Evolutionary conservation across 306 rosid species (phyloP), one percentile per base, ranked within the genome.

Genomic region (Glycine latifolia): DNA sequence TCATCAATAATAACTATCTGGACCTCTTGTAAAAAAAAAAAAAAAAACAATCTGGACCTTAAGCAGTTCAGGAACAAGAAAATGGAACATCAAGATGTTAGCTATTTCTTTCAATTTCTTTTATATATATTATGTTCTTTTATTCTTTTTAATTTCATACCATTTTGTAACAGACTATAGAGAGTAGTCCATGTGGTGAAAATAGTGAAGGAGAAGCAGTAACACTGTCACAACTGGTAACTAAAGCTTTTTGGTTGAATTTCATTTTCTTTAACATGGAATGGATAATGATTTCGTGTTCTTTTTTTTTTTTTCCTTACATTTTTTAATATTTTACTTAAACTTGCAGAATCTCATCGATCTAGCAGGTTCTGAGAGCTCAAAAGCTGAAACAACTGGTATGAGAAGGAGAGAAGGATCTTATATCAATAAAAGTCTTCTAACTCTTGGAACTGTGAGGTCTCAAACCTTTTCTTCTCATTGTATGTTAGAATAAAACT

Each of bases 361-460:
- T 92, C 97, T 96, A 89, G 99, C 99, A 85, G 99, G 99, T 87
- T 96, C 99, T 63, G 99, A 96, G 89, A 96, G 99, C 86, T 96
- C 99, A 43, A 96, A 93, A 90, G 97, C 99, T 63, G 99, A 96
- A 96, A 96, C 99, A 70, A 94, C 93, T 81, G 99, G 99, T 54
- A 70, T 96, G 84, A 87, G 99, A 82, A 92, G 99, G 85, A 96
- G 93, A 89, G 99, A 96, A 86, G 99, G 99, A 73, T 96, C 99
- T 56, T 96, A 93, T 77, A 96, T 96, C 84, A 96, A 96, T 81
- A 96, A 92, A 89, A 96, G 99, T 86, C 90, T 96, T 76, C 91
- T 96, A 71, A 96, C 99, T 71, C 97, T 96, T 78, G 99, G 99
- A 87, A 96, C 99, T 81, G 99, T 96, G 91, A 93, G 99, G 89